Percentiles rank a stretch among this genome's conserved stretches.
phyloP scores from a whole-genome alignment of 2,329 filamentous ascomycete species.

The Fusarium anthophilum region DNA sequence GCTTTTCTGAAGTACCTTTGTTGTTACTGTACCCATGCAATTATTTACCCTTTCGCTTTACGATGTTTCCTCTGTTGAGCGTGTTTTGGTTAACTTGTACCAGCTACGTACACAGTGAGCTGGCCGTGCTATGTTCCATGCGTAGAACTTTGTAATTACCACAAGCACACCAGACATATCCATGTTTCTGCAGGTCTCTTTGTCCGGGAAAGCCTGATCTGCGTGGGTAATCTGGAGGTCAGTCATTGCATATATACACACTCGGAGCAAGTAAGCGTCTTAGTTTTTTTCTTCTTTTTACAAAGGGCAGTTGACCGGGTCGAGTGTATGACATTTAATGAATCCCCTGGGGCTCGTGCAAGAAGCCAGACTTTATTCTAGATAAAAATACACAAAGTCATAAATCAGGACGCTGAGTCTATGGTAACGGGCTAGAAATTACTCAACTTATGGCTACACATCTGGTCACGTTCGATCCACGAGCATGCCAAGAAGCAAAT shows the following conservation, averaged over 20 bases:
- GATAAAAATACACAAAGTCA: not conserved
- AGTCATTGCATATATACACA: not conserved
- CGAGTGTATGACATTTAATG: not conserved
- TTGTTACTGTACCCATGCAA: constrained; percentile 25
- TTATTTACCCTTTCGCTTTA: not conserved
- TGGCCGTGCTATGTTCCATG: not conserved
- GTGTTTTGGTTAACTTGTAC: not conserved
- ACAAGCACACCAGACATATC: not conserved
- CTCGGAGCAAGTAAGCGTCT: not conserved
- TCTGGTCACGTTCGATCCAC: not conserved
- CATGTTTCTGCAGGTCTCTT: constrained; percentile 1
- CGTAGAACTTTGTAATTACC: not conserved
- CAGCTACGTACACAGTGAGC: not conserved
- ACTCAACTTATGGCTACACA: not conserved
- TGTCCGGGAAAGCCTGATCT: constrained; percentile 11
- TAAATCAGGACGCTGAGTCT: not conserved
- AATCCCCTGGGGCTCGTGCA: not conserved
- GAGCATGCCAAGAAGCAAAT: not conserved
- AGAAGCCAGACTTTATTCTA: not conserved
- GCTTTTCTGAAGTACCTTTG: constrained; percentile 24
- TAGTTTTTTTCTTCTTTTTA: not conserved
- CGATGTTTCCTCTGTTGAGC: not conserved
- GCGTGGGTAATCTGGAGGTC: not conserved
- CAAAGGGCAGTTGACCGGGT: not conserved
- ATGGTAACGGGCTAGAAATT: not conserved